Percentiles rank a stretch among this genome's conserved stretches.
phyloP scores from a whole-genome alignment of 1,284 basidiomycete species.

The Marasmius sp. region DNA sequence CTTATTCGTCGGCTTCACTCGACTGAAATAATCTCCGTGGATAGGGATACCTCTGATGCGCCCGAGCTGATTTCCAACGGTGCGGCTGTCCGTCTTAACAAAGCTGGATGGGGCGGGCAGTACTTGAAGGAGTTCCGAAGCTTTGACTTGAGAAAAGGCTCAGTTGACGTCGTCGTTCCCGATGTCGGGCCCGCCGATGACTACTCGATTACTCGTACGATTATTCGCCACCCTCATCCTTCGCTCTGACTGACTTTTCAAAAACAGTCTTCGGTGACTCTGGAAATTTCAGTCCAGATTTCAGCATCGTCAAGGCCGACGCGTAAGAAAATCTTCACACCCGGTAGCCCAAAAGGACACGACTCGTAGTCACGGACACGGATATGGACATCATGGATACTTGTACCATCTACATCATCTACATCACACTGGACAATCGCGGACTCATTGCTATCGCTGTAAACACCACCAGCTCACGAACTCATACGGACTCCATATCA shows the following conservation, averaged over 20 bases:
- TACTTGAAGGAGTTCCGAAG: background rate
- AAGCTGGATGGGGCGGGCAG: background rate
- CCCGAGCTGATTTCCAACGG: constrained; percentile 5
- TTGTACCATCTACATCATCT: background rate
- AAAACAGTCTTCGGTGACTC: background rate
- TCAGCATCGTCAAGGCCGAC: background rate
- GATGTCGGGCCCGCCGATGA: background rate
- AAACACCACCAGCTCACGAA: too few relatives aligned
- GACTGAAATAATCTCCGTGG: background rate
- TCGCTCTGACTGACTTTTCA: background rate
- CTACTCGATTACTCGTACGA: background rate
- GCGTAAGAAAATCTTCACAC: too few relatives aligned
- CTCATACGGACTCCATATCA: too few relatives aligned
- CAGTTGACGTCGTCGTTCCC: background rate
- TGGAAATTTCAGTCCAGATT: background rate
- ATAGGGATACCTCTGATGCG: constrained; percentile 8
- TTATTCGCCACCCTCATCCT: too few relatives aligned
- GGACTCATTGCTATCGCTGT: too few relatives aligned
- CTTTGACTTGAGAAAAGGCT: background rate
- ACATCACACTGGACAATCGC: too few relatives aligned
- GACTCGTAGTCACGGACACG: too few relatives aligned
- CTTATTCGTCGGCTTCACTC: background rate
- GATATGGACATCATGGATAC: background rate
- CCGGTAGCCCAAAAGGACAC: too few relatives aligned
- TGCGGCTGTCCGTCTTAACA: background rate